Percentiles rank a stretch among this genome's conserved stretches.
Evolutionary conservation across 176 grass and related monocot species (phyloP).

Genomic region (Avena sativa): DNA sequence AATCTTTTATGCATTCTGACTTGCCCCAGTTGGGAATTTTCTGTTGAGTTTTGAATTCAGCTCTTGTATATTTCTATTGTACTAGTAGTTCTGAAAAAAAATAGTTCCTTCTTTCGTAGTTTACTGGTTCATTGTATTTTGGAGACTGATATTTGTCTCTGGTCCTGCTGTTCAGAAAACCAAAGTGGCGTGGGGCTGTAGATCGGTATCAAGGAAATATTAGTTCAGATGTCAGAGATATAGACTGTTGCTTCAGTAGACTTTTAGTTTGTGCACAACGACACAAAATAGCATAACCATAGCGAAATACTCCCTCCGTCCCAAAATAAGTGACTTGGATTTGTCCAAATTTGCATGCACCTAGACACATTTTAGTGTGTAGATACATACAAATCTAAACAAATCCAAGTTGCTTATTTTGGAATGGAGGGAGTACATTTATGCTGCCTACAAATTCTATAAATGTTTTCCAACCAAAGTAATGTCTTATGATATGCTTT

Average conservation of each 20-base stretch:
- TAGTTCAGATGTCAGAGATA: not conserved
- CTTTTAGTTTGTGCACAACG: not conserved
- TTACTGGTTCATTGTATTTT: not conserved
- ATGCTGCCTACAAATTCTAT: not conserved
- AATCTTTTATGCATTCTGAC: not conserved
- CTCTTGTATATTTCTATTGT: not conserved
- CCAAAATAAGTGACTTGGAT: no score
- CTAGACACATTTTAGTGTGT: no score
- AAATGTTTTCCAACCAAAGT: not conserved
- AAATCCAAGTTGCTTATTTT: no score
- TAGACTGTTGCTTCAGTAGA: not conserved
- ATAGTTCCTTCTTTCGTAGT: not conserved
- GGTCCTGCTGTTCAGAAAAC: conserved; percentile 5
- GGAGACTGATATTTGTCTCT: not conserved
- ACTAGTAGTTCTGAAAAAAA: not conserved
- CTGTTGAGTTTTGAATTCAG: not conserved
- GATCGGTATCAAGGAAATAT: not conserved
- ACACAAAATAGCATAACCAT: conserved; percentile 1
- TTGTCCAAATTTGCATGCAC: no score
- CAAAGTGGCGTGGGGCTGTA: not conserved
- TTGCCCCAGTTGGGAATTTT: not conserved
- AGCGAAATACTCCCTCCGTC: not conserved
- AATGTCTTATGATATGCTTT: not conserved
- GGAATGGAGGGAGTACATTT: not conserved
- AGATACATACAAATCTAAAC: no score